Evolutionary conservation across 805 yeast species (phyloP).

Genomic region (Saccharomycopsis oosterbeekiorum): DNA sequence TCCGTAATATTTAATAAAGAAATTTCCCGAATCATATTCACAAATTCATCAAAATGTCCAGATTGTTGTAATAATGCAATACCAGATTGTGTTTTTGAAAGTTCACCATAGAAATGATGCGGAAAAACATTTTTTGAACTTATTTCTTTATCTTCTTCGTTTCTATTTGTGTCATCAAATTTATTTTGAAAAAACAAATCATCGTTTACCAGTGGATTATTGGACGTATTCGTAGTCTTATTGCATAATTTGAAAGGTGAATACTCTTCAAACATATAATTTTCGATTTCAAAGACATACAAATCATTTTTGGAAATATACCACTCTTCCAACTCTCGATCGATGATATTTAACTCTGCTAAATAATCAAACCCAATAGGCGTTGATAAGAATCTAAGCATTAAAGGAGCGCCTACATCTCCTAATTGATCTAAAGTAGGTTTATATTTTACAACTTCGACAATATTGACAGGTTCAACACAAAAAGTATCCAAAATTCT

Average conservation of each 20-base stretch:
- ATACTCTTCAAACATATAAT: slow-evolving; percentile 23
- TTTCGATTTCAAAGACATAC: slow-evolving; percentile 42
- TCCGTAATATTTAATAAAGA: slow-evolving; percentile 24
- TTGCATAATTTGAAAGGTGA: slow-evolving; percentile 11
- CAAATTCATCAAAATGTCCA: slow-evolving; percentile 20
- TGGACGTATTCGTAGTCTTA: background rate
- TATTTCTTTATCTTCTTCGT: slow-evolving; percentile 11
- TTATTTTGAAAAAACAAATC: slow-evolving; percentile 18
- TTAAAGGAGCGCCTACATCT: slow-evolving; percentile 43
- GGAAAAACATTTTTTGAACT: slow-evolving; percentile 30
- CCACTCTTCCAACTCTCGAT: slow-evolving; percentile 63
- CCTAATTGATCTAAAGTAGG: slow-evolving; percentile 52
- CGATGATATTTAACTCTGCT: slow-evolving; percentile 48
- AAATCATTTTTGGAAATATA: slow-evolving; percentile 33
- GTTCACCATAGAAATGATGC: slow-evolving; percentile 67
- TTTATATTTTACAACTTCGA: slow-evolving; percentile 38
- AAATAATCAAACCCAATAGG: slow-evolving; percentile 63
- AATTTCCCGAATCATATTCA: slow-evolving; percentile 20
- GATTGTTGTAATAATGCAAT: slow-evolving; percentile 44
- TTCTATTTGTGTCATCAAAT: slow-evolving; percentile 6
- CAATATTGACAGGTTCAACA: slow-evolving; percentile 35
- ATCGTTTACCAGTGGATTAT: background rate
- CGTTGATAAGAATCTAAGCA: slow-evolving; percentile 55
- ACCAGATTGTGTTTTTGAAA: slow-evolving; percentile 78
- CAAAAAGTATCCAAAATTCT: slow-evolving; percentile 44